Conservation (phyloP, 139 green algal genomes). For the Pleodorina starrii region DNA sequence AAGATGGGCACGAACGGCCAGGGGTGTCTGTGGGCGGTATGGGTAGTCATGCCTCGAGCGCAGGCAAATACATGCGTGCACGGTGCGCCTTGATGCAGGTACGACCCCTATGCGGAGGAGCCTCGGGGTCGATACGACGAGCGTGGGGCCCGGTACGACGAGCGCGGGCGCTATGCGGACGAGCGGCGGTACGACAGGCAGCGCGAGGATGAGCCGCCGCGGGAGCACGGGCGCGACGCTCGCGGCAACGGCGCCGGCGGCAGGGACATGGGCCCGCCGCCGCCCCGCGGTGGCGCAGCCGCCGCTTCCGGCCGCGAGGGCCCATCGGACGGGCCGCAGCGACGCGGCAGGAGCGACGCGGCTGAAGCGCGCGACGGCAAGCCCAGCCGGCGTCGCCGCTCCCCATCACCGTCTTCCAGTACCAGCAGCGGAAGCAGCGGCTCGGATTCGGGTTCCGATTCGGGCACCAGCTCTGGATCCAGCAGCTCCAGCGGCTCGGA, state of each 20-base stretch:
- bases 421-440: slow-evolving; percentile 33
- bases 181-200: neutral
- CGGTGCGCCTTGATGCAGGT: neutral
- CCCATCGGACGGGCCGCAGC: neutral
- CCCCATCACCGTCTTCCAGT: neutral
- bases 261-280: neutral
- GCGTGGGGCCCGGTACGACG: neutral
- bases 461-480: neutral
- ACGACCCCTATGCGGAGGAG: neutral
- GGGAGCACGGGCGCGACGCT: neutral
- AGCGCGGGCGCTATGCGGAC: neutral
- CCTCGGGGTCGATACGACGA: neutral
- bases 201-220: neutral
- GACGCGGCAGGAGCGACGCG: neutral
- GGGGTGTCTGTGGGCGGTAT: no score
- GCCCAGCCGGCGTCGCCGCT: neutral
- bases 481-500: slow-evolving; percentile 11
- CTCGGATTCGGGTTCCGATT: neutral
- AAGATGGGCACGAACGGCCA: no score
- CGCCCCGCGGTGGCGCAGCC: neutral
- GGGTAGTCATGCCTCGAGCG: no score
- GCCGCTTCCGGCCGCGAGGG: neutral
- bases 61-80: neutral
- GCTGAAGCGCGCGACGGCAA: neutral
- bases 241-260: neutral